Percentiles rank a stretch among this genome's conserved stretches.
Evolutionary conservation across 257 asterid species (phyloP).

Genomic region (Salvia rosmarinus): DNA sequence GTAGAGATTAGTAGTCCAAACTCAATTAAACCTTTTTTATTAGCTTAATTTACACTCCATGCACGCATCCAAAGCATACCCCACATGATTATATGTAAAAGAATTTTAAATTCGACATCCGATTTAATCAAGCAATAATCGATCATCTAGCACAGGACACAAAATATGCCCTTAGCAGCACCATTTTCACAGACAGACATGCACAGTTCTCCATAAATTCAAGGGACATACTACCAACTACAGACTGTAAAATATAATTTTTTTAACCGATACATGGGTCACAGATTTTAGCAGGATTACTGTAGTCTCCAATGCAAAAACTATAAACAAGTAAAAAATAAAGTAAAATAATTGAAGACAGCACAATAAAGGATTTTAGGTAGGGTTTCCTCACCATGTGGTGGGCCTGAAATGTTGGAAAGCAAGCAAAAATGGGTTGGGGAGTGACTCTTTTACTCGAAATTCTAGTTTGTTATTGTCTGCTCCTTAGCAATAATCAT

Average conservation of each 20-base stretch:
- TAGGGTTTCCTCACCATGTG: conserved; percentile 47
- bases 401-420: conserved; percentile 38
- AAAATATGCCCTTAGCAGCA: conserved; percentile 12
- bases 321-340: not conserved
- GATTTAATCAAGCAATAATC: not conserved
- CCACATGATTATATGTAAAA: not conserved
- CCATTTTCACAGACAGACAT: not conserved
- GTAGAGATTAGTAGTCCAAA: conserved; percentile 2
- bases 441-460: conserved; percentile 20
- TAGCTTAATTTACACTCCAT: conserved; percentile 2
- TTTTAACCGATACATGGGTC: not conserved
- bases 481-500: not conserved
- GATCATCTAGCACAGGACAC: not conserved
- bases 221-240: not conserved
- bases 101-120: not conserved
- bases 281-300: not conserved
- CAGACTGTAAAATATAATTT: not conserved
- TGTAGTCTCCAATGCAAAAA: not conserved
- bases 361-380: not conserved
- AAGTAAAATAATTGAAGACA: not conserved
- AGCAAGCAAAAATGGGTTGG: not conserved
- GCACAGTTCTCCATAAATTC: conserved; percentile 1
- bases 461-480: not conserved
- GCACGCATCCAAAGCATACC: not conserved
- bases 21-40: not conserved